Evolutionary conservation across 2,329 filamentous ascomycete species (phyloP), one percentile per base, ranked within the genome.

Genomic region (Claviceps capensis): DNA sequence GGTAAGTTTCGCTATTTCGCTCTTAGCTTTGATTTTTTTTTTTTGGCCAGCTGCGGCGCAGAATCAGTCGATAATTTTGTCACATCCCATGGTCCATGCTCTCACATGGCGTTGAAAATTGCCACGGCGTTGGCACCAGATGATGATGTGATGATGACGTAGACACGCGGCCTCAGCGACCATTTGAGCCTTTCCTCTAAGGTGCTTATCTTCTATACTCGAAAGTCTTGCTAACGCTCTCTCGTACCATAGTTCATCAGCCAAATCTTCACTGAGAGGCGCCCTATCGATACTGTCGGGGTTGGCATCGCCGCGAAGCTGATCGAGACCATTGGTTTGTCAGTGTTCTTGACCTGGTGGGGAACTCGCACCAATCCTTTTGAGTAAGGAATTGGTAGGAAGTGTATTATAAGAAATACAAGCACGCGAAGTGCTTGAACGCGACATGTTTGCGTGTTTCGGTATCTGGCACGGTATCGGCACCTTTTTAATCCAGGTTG

Each of bases 261-360:
- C 61, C 88, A 95, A 70, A 67, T 96, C 68, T 77, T 95, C 67
- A 83, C 86, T 47, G 91, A 97, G 81, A 95, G 91, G 79, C 85
- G 90, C 55, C 87, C 91, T 50, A 71, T 93, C 54, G 91, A 97
- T 71, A 91, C 87, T 56, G 82, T 97, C 60, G 88, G 88, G 60
- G 85, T 96, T 59, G 86, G 86, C 65, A 81, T 86, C 56, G 72
- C 93, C 49, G 85, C 87, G 65, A 90, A 93, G 72, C 73, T 93
- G 61, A 80, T 95, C 61, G 93, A 97, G 81, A 96, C 93, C 3
- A 81, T 97, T 54, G 93, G 91, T 58, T 80, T 97, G 54, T 89
- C 86, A 57, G 68, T 95, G 64, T 88, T 97, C 80, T 77, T 97
- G 62, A 95, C 88, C 67, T 97, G 88, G 86, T 97, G 91, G 91